Percentiles rank a stretch among this genome's conserved stretches.
Conservation (phyloP, 805 yeast genomes). For the Wickerhamomyces sydowiorum region DNA sequence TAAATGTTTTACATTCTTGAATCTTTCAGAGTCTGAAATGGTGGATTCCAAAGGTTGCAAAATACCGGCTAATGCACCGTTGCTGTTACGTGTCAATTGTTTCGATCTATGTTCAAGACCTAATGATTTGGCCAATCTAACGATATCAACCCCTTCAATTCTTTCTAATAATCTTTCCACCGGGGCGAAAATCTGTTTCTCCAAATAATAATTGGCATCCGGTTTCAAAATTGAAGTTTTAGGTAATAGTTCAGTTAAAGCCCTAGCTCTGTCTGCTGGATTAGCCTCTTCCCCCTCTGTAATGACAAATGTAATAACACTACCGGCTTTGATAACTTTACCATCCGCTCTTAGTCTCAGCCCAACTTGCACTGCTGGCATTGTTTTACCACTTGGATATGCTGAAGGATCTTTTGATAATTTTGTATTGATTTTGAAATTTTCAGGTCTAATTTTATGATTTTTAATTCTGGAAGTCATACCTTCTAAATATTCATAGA, state of each 20-base stretch:
- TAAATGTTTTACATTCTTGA: slow-evolving; percentile 55
- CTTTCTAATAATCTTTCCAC: slow-evolving; percentile 80
- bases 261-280: slow-evolving; percentile 78
- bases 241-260: slow-evolving; percentile 65
- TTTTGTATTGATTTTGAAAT: slow-evolving; percentile 77
- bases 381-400: slow-evolving; percentile 73
- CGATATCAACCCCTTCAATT: slow-evolving; percentile 81
- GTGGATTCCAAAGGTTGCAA: slow-evolving; percentile 77
- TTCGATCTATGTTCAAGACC: slow-evolving; percentile 66
- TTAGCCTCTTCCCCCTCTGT: slow-evolving; percentile 45
- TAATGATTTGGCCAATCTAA: slow-evolving; percentile 67
- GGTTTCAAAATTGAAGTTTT: slow-evolving; percentile 49
- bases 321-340: slow-evolving; percentile 81
- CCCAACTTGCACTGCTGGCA: slow-evolving; percentile 93
- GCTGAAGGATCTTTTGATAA: slow-evolving; percentile 83
- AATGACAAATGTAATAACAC: slow-evolving; percentile 83
- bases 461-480: slow-evolving; percentile 50
- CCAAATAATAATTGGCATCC: slow-evolving; percentile 76
- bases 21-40: slow-evolving; percentile 76
- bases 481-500: slow-evolving; percentile 65
- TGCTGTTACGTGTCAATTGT: slow-evolving; percentile 20
- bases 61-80: slow-evolving; percentile 28
- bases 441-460: slow-evolving; percentile 58
- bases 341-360: slow-evolving; percentile 75
- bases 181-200: slow-evolving; percentile 86